A percentile compares a stretch with the other conserved stretches of the same genome.
Conservation (phyloP, 495 filamentous ascomycete species). For the Rhypophila decipiens region DNA sequence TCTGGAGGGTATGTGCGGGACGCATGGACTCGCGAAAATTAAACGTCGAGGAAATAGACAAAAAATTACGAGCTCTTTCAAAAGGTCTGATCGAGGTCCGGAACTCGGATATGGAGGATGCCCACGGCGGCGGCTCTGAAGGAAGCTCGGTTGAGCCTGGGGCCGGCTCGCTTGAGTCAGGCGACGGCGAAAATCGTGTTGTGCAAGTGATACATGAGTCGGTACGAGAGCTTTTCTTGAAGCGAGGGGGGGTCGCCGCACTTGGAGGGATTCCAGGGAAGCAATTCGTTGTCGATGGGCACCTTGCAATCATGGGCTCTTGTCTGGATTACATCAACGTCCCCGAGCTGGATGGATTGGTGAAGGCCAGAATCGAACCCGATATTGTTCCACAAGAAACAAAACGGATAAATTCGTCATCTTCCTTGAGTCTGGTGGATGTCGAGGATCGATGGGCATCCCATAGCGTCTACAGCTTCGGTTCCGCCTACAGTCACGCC, state of each 20-base stretch:
- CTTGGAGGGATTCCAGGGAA: neutral
- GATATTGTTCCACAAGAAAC: neutral
- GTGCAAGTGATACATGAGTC: conserved; percentile 13
- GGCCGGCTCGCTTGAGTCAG: conserved; percentile 4
- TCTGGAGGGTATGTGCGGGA: too few relatives aligned
- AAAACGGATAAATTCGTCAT: neutral
- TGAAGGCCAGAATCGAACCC: neutral
- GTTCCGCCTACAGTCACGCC: neutral
- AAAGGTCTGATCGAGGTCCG: conserved; percentile 5
- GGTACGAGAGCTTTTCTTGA: conserved; percentile 8
- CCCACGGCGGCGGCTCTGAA: neutral
- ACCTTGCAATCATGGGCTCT: conserved; percentile 9
- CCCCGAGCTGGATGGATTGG: conserved; percentile 7
- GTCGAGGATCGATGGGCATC: neutral
- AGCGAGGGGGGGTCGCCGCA: neutral
- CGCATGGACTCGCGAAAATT: too few relatives aligned
- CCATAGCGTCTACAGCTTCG: neutral
- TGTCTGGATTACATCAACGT: conserved; percentile 11
- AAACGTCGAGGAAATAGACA: too few relatives aligned
- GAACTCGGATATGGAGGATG: neutral
- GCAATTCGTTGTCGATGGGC: neutral
- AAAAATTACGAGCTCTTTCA: conserved; percentile 7
- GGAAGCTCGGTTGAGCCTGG: neutral
- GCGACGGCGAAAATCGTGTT: conserved; percentile 1
- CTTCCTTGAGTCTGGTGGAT: neutral